Conservation (phyloP, 371 early-diverging fungal species). For the Mortierella sp. region DNA sequence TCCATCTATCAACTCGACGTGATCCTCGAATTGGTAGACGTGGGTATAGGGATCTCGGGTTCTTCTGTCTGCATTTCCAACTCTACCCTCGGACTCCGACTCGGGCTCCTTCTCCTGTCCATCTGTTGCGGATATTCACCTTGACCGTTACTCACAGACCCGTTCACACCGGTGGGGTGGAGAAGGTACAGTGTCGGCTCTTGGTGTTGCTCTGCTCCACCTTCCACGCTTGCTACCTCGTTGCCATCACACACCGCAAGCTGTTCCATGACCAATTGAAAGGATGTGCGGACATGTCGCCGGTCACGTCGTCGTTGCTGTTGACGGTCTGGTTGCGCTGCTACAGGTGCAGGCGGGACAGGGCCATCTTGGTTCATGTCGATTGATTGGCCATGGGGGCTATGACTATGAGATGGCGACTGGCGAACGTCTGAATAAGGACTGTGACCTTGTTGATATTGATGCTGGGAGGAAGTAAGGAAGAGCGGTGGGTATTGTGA, state of each 20-base stretch:
- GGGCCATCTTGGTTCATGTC: neutral
- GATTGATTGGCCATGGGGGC: neutral
- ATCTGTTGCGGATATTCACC: neutral
- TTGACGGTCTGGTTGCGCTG: neutral
- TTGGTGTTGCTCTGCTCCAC: neutral
- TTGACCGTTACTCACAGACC: neutral
- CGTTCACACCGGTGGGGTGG: no score
- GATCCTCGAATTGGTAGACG: neutral
- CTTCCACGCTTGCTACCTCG: neutral
- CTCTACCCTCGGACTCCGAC: neutral
- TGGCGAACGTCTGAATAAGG: neutral
- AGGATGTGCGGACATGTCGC: constrained; percentile 2
- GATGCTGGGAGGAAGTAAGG: neutral
- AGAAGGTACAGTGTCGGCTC: neutral
- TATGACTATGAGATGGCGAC: neutral
- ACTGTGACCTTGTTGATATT: neutral
- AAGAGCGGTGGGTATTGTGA: neutral
- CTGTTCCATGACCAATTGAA: neutral
- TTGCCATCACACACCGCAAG: neutral
- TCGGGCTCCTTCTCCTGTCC: neutral
- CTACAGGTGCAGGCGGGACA: neutral
- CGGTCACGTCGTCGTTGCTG: neutral
- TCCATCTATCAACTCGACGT: neutral
- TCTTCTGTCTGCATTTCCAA: neutral
- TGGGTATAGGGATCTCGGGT: neutral